Base-by-base conservation (phyloP, 805 yeast species). In the Sporopachydermia lactativora region DNA sequence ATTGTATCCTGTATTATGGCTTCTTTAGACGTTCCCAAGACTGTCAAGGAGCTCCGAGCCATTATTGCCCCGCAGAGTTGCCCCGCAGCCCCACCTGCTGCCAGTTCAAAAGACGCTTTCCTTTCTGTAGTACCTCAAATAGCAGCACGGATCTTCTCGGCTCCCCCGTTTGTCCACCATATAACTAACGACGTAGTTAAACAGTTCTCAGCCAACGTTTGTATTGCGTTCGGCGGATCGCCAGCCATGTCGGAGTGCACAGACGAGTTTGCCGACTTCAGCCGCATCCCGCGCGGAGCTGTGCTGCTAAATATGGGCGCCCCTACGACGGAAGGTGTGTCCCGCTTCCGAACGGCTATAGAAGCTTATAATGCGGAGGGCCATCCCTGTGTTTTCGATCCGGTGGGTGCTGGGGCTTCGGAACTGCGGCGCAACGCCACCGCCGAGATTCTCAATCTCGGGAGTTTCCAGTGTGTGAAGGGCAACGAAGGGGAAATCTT, bases 331-430 rank as follows among this genome's bases (percentile, higher is more conserved):
- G 60, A 49, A 3, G 58, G 63, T 35, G 51, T 73, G 44, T 59
- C 57, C 0, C 60, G 67, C 42, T 71, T 71, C 45, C 47, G 62
- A 16, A 49, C 52, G 2, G 94, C 89, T 0, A 56, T 80, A 15
- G 52, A 53, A 5, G 71, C 68, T 0, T 84, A 86, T 54, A 80
- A 79, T 52, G 53, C 51, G 11, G 49, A 55, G 11, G 71, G 71
- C 2, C 64, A 68, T 37, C 88, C 83, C 3, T 69, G 86, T 19
- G 73, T 86, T 0, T 77, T 81, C 48, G 96, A 86, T 55, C 96
- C 96, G 1, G 95, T 86, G n/a, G 96, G 86, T 1, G 84, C 79
- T 34, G 95, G 95, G 18, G 95, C 96, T 0, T 68, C 95, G 0
- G 42, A 52, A 3, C 68, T 72, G 3, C 66, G 96, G 43, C 60